A percentile compares a stretch with the other conserved stretches of the same genome.
Evolutionary conservation across 768 basidiomycete species (phyloP).

Genomic region (Kondoa malvinella): DNA sequence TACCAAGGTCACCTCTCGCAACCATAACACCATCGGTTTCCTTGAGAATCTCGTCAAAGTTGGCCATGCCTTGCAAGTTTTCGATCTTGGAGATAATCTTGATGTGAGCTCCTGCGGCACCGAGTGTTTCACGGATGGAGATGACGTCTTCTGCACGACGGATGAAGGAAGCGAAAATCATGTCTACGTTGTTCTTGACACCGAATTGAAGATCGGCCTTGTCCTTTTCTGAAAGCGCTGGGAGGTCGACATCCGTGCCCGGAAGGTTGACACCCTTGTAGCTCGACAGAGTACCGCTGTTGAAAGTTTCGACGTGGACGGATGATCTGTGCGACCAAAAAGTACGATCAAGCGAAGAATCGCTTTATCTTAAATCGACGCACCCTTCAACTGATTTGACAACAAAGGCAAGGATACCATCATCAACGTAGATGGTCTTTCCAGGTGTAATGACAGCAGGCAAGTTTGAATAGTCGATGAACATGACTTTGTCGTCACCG

Average conservation of each 20-base stretch:
- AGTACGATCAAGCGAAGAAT: not conserved
- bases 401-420: slow-evolving; percentile 43
- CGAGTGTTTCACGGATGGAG: slow-evolving; percentile 83
- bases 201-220: slow-evolving; percentile 86
- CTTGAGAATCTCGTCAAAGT: slow-evolving; percentile 94
- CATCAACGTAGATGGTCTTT: slow-evolving; percentile 93
- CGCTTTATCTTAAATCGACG: not conserved
- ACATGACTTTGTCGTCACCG: slow-evolving; percentile 71
- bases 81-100: slow-evolving; percentile 99
- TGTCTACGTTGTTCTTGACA: slow-evolving; percentile 94
- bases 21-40: slow-evolving; percentile 99
- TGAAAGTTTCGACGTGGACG: slow-evolving; percentile 78
- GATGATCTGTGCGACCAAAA: slow-evolving; percentile 26
- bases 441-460: slow-evolving; percentile 93
- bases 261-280: slow-evolving; percentile 99
- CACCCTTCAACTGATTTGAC: slow-evolving; percentile 23
- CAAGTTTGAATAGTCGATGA: slow-evolving; percentile 87
- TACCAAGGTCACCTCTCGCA: slow-evolving; percentile 95
- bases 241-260: slow-evolving; percentile 92
- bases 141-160: slow-evolving; percentile 83
- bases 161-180: slow-evolving; percentile 98
- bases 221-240: slow-evolving; percentile 94
- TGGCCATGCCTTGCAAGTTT: slow-evolving; percentile 95
- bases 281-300: slow-evolving; percentile 81
- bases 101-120: slow-evolving; percentile 84